Conservation (phyloP, 83 land plant genomes). For the Diphasiastrum complanatum region DNA sequence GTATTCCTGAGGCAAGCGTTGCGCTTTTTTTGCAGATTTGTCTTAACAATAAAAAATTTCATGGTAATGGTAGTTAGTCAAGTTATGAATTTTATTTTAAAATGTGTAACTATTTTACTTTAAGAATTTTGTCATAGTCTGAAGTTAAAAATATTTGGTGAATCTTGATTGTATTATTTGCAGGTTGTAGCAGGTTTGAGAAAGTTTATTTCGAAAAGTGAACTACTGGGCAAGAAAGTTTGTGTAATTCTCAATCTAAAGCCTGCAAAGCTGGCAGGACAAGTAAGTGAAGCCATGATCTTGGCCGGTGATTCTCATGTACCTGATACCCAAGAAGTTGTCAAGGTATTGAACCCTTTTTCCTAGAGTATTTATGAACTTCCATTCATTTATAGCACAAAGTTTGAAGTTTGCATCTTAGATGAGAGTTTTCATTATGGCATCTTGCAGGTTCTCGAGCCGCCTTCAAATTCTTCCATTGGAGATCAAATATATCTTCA, state of each 20-base stretch:
- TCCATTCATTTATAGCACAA: too few species aligned
- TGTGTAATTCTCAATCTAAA: conserved; percentile 37
- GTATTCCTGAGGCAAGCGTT: too few species aligned
- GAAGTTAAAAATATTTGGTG: neutral
- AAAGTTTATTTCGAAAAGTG: conserved; percentile 25
- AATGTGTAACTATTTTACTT: too few species aligned
- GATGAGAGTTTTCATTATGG: neutral
- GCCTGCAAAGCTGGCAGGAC: conserved; percentile 43
- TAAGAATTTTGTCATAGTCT: too few species aligned
- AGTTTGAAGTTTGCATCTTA: too few species aligned
- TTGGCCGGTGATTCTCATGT: conserved; percentile 31
- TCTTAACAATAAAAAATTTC: neutral
- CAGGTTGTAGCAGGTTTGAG: conserved; percentile 44
- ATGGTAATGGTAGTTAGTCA: too few species aligned
- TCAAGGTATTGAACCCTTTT: conserved; percentile 26
- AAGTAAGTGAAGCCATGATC: conserved; percentile 43
- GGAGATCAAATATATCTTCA: conserved; percentile 37
- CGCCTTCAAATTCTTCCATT: conserved; percentile 24
- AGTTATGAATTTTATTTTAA: too few species aligned
- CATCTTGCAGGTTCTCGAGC: conserved; percentile 32
- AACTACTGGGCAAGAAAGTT: conserved; percentile 32
- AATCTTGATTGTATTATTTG: neutral
- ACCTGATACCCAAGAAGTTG: conserved; percentile 24
- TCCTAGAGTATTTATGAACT: neutral
- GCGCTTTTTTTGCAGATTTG: too few species aligned